Conservation (phyloP, 371 early-diverging fungal species). For the Choanephora cucurbitarum region DNA sequence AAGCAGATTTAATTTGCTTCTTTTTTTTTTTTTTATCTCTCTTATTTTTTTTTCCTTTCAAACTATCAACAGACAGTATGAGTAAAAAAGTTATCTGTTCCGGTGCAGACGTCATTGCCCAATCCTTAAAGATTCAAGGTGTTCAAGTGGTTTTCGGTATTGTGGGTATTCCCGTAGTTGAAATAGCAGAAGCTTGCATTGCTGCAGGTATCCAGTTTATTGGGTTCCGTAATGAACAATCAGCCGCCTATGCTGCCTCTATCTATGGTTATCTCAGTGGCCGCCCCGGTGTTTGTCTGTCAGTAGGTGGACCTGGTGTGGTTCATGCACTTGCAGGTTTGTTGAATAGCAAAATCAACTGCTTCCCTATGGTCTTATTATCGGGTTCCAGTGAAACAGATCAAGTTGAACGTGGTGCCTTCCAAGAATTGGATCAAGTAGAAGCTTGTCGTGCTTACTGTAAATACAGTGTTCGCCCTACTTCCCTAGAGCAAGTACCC, state of each 20-base stretch:
- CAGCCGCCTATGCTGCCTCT: constrained; percentile 78
- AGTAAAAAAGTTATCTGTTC: constrained; percentile 29
- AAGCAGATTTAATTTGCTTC: no score
- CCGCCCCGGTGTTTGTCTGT: constrained; percentile 74
- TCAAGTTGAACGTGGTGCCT: constrained; percentile 69
- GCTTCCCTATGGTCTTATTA: constrained; percentile 70
- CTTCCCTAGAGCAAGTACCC: constrained; percentile 56
- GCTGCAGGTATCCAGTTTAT: constrained; percentile 75
- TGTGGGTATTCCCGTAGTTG: constrained; percentile 84
- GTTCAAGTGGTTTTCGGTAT: constrained; percentile 78
- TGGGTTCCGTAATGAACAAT: constrained; percentile 80
- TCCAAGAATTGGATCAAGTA: constrained; percentile 80
- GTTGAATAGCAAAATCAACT: constrained; percentile 69
- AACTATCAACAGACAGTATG: constrained; percentile 3
- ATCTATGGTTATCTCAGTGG: constrained; percentile 71
- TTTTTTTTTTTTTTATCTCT: no score
- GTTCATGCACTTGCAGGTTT: constrained; percentile 79
- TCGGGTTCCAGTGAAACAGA: constrained; percentile 62
- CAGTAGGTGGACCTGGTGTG: constrained; percentile 82
- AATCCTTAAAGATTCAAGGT: constrained; percentile 59
- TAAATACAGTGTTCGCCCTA: constrained; percentile 67
- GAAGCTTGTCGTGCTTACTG: constrained; percentile 65
- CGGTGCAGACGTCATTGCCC: constrained; percentile 70
- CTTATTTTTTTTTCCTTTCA: no score
- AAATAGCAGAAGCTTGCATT: constrained; percentile 73